These are phyloP conservation scores for Trypanosomatidae sp. DNA, from an alignment of 208 protist species.

Conservation along the genomic window DNA sequence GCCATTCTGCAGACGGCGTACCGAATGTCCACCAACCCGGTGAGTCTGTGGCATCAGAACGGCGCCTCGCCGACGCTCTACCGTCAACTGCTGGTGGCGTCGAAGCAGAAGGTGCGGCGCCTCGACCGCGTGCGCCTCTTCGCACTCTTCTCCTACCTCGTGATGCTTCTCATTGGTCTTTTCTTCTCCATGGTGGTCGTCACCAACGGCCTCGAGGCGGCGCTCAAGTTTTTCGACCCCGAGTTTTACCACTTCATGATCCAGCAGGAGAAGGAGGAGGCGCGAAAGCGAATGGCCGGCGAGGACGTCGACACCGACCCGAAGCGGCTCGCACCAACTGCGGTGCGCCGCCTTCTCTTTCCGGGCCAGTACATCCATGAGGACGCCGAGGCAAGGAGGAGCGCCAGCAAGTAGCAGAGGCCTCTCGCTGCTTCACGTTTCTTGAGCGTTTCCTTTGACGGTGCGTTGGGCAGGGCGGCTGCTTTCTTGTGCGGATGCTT, in stretches of 20 bases:
- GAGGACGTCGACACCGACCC: slow-evolving; percentile 69
- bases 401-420: background rate
- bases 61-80: slow-evolving; percentile 60
- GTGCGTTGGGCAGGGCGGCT: too few species aligned
- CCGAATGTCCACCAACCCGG: slow-evolving; percentile 54
- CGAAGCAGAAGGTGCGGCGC: slow-evolving; percentile 24
- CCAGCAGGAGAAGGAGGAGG: slow-evolving; percentile 69
- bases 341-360: slow-evolving; percentile 61
- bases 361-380: slow-evolving; percentile 76
- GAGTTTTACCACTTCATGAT: slow-evolving; percentile 82
- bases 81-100: slow-evolving; percentile 32
- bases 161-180: slow-evolving; percentile 50
- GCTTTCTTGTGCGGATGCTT: too few species aligned
- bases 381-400: slow-evolving; percentile 2
- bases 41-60: slow-evolving; percentile 82
- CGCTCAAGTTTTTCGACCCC: slow-evolving; percentile 69
- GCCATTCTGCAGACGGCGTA: slow-evolving; percentile 72
- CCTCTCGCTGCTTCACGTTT: too few species aligned
- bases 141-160: slow-evolving; percentile 54
- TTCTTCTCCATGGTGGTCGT: slow-evolving; percentile 66
- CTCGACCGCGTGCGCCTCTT: slow-evolving; percentile 51
- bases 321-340: slow-evolving; percentile 72
- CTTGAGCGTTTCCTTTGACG: too few species aligned
- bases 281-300: slow-evolving; percentile 38
- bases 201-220: slow-evolving; percentile 44